These are phyloP conservation scores for Raphanus raphanistrum DNA, from an alignment of 345 rosid species.

Conservation along the genomic window DNA sequence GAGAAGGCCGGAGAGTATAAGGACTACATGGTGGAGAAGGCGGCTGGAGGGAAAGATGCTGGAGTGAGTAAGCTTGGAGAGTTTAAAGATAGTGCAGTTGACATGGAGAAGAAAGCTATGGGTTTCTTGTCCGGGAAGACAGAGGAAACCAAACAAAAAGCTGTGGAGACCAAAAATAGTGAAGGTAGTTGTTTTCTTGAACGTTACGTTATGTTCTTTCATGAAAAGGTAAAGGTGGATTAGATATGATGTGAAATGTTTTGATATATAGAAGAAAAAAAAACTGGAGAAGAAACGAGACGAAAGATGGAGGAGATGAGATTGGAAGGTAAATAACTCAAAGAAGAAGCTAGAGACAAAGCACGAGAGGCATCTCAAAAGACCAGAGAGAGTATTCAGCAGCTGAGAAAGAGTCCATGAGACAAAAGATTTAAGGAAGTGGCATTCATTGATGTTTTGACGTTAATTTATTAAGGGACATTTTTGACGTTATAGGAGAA, in stretches of 20 bases:
- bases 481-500: slow-evolving; percentile 34
- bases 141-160: slow-evolving; percentile 56
- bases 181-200: slow-evolving; percentile 28
- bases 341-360: slow-evolving; percentile 27
- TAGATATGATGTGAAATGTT: neutral
- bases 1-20: slow-evolving; percentile 35
- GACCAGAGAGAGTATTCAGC: slow-evolving; percentile 4
- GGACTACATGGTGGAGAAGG: slow-evolving; percentile 37
- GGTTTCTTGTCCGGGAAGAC: slow-evolving; percentile 52
- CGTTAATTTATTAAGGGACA: too few species aligned
- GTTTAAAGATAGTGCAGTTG: slow-evolving; percentile 53
- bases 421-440: neutral
- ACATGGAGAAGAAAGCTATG: slow-evolving; percentile 58
- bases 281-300: slow-evolving; percentile 53
- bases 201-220: neutral
- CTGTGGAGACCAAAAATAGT: slow-evolving; percentile 46
- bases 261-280: slow-evolving; percentile 39
- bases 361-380: slow-evolving; percentile 13
- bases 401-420: slow-evolving; percentile 22
- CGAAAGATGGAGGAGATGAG: slow-evolving; percentile 57
- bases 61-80: slow-evolving; percentile 43
- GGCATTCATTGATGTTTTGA: neutral
- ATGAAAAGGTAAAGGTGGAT: neutral
- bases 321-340: slow-evolving; percentile 37
- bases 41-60: slow-evolving; percentile 40